Evolutionary conservation across 2,329 filamentous ascomycete genomes (phyloP).

Genomic region (Aphanoascus verrucosus): DNA sequence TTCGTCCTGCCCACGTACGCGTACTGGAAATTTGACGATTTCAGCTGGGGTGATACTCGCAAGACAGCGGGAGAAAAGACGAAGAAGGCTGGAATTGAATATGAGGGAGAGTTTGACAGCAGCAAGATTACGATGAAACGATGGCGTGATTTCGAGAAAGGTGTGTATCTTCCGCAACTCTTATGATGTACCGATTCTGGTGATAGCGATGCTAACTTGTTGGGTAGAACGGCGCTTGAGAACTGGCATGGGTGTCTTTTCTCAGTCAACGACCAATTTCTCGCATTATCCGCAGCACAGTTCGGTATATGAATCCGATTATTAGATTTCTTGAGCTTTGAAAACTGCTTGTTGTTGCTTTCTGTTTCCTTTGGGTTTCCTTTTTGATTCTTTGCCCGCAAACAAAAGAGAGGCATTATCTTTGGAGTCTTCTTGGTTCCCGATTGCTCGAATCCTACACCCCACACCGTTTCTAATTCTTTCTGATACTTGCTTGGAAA

Average conservation of each 20-base stretch:
- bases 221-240: conserved; percentile 31
- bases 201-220: conserved; percentile 12
- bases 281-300: conserved; percentile 23
- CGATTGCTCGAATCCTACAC: neutral
- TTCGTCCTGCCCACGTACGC: conserved; percentile 88
- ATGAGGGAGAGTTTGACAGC: conserved; percentile 93
- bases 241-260: conserved; percentile 19
- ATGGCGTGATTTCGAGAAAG: conserved; percentile 91
- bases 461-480: neutral
- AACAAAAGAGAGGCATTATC: conserved; percentile 1
- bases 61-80: conserved; percentile 87
- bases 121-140: conserved; percentile 99
- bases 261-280: conserved; percentile 20
- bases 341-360: neutral
- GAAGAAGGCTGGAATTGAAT: conserved; percentile 75
- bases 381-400: neutral
- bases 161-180: conserved; percentile 31
- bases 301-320: conserved; percentile 29
- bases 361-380: neutral
- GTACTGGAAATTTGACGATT: conserved; percentile 99
- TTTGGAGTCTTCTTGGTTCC: conserved; percentile 7
- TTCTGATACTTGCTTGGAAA: neutral
- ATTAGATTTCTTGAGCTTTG: conserved; percentile 19
- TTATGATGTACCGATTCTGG: neutral
- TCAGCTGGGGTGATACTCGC: conserved; percentile 96